Conservation (phyloP, 257 asterid genomes). For the Paulownia fortunei region DNA sequence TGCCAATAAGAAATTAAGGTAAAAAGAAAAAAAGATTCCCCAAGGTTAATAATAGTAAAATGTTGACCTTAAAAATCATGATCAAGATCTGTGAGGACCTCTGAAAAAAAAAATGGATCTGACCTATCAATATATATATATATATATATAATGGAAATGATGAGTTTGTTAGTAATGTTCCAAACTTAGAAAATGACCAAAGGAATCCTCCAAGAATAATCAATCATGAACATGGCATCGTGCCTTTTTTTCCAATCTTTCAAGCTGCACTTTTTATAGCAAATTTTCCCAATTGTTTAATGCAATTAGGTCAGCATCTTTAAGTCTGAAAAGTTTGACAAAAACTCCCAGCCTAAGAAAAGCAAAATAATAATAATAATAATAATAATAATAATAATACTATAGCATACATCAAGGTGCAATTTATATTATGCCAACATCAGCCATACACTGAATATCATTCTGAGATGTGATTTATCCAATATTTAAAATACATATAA, state of each 20-base stretch:
- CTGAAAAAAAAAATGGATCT: background rate
- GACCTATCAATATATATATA: background rate
- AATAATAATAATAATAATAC: no score
- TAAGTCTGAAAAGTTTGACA: background rate
- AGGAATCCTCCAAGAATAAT: conserved; percentile 3
- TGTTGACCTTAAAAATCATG: background rate
- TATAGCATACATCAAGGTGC: no score
- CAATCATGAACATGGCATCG: conserved; percentile 3
- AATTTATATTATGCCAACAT: no score
- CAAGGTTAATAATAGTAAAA: no score
- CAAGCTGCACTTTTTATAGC: background rate
- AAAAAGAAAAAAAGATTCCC: no score
- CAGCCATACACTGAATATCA: no score
- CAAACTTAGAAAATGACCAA: background rate
- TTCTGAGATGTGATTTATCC: no score
- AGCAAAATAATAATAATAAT: no score
- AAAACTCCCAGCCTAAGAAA: no score
- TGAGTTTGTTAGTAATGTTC: background rate
- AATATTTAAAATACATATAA: no score
- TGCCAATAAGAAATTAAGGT: no score
- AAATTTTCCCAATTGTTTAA: background rate
- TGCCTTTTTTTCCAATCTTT: background rate
- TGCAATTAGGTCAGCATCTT: background rate
- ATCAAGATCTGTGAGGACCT: background rate
- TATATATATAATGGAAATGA: background rate